Evolutionary conservation across 441 rosid genomes (phyloP).

Genomic region (Rhodomyrtus psidioides): DNA sequence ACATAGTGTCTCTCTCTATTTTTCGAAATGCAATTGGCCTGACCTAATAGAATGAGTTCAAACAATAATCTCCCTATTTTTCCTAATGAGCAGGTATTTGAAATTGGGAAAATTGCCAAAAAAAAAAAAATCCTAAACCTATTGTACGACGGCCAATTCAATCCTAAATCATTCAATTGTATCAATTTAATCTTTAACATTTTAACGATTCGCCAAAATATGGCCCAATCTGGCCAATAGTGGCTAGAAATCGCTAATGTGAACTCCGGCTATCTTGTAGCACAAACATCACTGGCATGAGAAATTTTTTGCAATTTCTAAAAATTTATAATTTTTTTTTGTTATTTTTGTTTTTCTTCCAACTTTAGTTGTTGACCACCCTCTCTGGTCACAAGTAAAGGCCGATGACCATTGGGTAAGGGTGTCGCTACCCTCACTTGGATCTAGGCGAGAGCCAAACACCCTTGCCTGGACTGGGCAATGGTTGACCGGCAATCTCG

Average conservation of each 20-base stretch:
- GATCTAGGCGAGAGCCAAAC: too few relatives aligned
- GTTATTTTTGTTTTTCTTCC: background rate
- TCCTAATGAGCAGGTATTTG: background rate
- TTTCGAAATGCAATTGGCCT: background rate
- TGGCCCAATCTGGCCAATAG: background rate
- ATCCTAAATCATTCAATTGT: background rate
- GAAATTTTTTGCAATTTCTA: background rate
- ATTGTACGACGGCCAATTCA: background rate
- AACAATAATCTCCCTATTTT: background rate
- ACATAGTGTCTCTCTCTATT: background rate
- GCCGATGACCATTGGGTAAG: background rate
- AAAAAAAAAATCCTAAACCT: background rate
- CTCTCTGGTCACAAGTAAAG: background rate
- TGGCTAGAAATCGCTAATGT: background rate
- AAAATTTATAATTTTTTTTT: background rate
- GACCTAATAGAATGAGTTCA: background rate
- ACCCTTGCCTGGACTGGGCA: background rate
- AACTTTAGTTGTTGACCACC: background rate
- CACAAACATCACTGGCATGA: accelerated
- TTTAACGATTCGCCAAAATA: background rate
- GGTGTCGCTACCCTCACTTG: too few relatives aligned
- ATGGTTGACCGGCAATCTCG: background rate
- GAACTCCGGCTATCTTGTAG: accelerated
- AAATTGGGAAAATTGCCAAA: background rate
- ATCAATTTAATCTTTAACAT: background rate